Percentiles rank a stretch among this genome's conserved stretches.
phyloP scores from a whole-genome alignment of 768 basidiomycete genomes.

The Melanogaster broomeanus region DNA sequence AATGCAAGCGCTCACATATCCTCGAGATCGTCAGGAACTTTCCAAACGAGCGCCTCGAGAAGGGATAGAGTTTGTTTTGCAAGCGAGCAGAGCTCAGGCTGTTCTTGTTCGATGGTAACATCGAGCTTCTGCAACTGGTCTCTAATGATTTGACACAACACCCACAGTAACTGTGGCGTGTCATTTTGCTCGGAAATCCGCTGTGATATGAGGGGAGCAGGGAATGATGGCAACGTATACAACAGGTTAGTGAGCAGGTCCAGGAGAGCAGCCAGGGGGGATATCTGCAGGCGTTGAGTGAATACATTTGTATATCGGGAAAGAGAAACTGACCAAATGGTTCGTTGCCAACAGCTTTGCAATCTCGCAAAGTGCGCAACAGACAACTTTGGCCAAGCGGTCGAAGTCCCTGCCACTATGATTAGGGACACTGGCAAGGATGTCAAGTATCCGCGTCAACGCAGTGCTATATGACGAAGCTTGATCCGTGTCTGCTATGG shows the following conservation, averaged over 20 bases:
- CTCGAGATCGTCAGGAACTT: conserved; percentile 43
- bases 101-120: conserved; percentile 26
- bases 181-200: conserved; percentile 23
- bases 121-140: conserved; percentile 39
- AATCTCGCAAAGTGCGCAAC: conserved; percentile 42
- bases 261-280: conserved; percentile 50
- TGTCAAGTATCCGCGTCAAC: conserved; percentile 39
- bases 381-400: conserved; percentile 28
- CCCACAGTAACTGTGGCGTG: conserved; percentile 37
- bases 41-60: conserved; percentile 56
- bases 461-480: conserved; percentile 41
- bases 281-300: conserved; percentile 37
- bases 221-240: conserved; percentile 51
- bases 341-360: conserved; percentile 36
- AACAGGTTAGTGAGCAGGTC: conserved; percentile 51
- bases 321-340: conserved; percentile 40
- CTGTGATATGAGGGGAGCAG: conserved; percentile 36
- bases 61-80: conserved; percentile 46
- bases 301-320: neutral
- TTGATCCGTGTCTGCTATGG: conserved; percentile 25
- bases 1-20: conserved; percentile 28
- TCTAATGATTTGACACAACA: conserved; percentile 44
- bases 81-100: conserved; percentile 30
- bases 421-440: conserved; percentile 26
- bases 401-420: conserved; percentile 20